These are phyloP conservation scores for Vaccinium corymbosum DNA, from an alignment of 148 eudicot genomes.

Conservation along the genomic window DNA sequence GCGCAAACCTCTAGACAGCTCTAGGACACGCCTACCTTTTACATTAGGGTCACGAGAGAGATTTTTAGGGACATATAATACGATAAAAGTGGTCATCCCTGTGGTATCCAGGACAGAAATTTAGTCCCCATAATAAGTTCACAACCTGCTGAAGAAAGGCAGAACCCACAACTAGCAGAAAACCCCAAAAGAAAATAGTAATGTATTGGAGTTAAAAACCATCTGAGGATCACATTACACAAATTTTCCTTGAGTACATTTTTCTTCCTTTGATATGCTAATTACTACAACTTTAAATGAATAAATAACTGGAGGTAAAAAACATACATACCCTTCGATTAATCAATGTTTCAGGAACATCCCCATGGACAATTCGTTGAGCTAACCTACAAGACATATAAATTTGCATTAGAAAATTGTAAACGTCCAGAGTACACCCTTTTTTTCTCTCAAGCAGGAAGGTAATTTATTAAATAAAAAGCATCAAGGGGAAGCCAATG, in stretches of 20 bases:
- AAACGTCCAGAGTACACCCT: neutral
- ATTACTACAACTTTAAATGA: conserved; percentile 11
- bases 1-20: neutral
- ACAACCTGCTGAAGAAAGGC: conserved; percentile 4
- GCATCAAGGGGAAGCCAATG: neutral
- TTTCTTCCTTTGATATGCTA: neutral
- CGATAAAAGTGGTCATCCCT: neutral
- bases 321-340: conserved; percentile 61
- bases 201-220: neutral
- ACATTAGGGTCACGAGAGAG: neutral
- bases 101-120: neutral
- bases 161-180: neutral
- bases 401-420: neutral
- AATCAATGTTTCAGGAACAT: conserved; percentile 94
- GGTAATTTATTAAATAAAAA: neutral
- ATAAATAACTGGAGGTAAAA: neutral
- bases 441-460: neutral
- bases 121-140: neutral
- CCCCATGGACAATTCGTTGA: conserved; percentile 93
- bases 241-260: neutral
- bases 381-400: conserved; percentile 67
- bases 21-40: neutral
- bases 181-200: neutral
- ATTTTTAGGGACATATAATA: neutral
- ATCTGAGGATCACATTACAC: neutral